Evolutionary conservation across 2,329 filamentous ascomycete species (phyloP).

Genomic region (Aureobasidium sp.): DNA sequence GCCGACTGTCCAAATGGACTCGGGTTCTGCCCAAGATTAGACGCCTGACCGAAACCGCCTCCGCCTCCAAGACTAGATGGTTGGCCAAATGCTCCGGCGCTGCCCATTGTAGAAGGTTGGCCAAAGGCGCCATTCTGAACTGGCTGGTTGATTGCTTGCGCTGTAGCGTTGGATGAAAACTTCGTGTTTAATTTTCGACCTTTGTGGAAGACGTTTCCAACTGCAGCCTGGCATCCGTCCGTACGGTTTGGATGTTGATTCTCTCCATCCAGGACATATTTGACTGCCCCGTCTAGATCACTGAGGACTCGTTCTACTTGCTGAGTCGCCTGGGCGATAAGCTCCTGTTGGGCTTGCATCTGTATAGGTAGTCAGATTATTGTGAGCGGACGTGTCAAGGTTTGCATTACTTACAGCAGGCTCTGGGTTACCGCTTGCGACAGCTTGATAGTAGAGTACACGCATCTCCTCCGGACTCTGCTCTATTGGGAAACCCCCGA

Average conservation of each 20-base stretch:
- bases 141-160: not conserved
- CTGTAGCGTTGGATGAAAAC: conserved; percentile 15
- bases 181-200: conserved; percentile 21
- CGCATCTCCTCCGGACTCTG: conserved; percentile 85
- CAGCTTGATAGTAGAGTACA: conserved; percentile 58
- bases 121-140: conserved; percentile 15
- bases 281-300: conserved; percentile 63
- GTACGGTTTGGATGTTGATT: conserved; percentile 68
- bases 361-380: not conserved
- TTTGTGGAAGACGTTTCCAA: conserved; percentile 3
- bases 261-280: conserved; percentile 57
- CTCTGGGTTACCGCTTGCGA: conserved; percentile 51
- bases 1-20: conserved; percentile 11
- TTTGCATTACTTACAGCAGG: conserved; percentile 37
- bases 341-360: conserved; percentile 49
- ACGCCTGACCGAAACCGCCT: conserved; percentile 16
- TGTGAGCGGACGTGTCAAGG: not conserved
- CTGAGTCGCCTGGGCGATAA: conserved; percentile 57
- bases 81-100: conserved; percentile 8
- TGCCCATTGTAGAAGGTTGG: conserved; percentile 15
- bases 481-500: conserved; percentile 70
- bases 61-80: conserved; percentile 3
- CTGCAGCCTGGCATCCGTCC: conserved; percentile 49
- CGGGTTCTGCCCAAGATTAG: not conserved
- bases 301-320: conserved; percentile 65